Base-by-base conservation (phyloP, 192 early-diverging fungal species). In the Phycomyces blakesleeanus region DNA sequence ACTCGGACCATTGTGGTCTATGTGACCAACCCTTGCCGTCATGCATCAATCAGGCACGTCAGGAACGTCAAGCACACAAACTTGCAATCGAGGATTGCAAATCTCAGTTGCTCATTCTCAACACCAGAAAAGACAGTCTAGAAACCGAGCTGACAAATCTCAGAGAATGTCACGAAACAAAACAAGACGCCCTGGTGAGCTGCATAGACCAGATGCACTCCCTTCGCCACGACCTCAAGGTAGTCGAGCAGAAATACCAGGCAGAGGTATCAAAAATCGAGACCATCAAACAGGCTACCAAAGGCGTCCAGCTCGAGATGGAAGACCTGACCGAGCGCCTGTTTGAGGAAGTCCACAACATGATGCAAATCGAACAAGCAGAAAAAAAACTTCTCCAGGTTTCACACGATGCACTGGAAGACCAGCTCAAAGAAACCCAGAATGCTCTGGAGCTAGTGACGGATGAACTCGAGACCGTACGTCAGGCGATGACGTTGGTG, bases 321-420 rank as follows among this genome's bases (percentile, higher is more conserved):
- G 94, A 96, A 64, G 93, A 96, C 26, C 75, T 98, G 37, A 92
- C 89, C 14, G 79, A 83, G 25, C 82, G 82, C 29, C 72, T 98
- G 20, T 93, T 98, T 73, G 91, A 94, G 56, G 91, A 96, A 71
- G 95, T 92, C 2, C 93, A 96, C 55, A 78, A 76, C 3, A 85
- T 96, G 85, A 91, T 95, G 9, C 84, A 85, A 1, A 67, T 75
- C 11, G 91, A 93, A 62, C 88, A 89, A 8, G 62, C 81, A 42
- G 72, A 81, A 44, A 61, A 75, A 49, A 67, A 78, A 38, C 65
- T 79, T 29, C 77, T 71, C 44, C 75, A 80, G 59, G 51, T 71
- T 52, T 71, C 51, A 57, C 74, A 68, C 51, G 82, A 74, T 54
- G 51, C 51, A 20, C 74, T 88, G 26, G 80, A 77, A 47, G 42